These are phyloP conservation scores for Quambalaria eucalypti DNA, from an alignment of 1,284 basidiomycete genomes.

Conservation along the genomic window DNA sequence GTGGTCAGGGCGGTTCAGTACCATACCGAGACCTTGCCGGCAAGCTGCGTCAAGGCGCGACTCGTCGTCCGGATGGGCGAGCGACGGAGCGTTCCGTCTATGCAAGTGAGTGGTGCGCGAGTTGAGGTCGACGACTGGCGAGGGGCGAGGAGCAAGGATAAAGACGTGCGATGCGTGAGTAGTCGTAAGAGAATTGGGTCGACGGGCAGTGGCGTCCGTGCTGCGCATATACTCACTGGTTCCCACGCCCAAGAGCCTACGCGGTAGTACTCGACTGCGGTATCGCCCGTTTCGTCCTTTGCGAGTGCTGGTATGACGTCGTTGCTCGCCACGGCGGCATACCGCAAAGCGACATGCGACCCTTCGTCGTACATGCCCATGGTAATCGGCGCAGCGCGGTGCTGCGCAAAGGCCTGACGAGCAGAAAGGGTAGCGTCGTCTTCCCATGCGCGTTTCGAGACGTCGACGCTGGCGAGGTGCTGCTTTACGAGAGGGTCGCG, in stretches of 20 bases:
- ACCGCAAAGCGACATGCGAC: conserved; percentile 22
- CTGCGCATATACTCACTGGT: not conserved
- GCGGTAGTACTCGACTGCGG: conserved; percentile 70
- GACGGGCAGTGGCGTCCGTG: not conserved
- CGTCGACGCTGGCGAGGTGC: not conserved
- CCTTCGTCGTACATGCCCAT: conserved; percentile 36
- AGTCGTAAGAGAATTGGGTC: conserved; percentile 14
- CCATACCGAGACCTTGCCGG: conserved; percentile 3
- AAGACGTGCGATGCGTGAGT: not conserved
- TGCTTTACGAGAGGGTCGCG: conserved; percentile 54
- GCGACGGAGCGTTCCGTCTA: conserved; percentile 3
- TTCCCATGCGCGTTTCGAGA: not conserved
- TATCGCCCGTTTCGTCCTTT: conserved; percentile 52
- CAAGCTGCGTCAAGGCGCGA: conserved; percentile 3
- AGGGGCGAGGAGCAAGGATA: not conserved
- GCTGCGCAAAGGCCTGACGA: conserved; percentile 11
- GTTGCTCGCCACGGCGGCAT: conserved; percentile 19
- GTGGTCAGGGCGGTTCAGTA: not conserved
- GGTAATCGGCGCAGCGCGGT: conserved; percentile 14
- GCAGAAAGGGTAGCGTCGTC: not conserved
- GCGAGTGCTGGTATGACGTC: conserved; percentile 43
- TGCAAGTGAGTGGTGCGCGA: conserved; percentile 1
- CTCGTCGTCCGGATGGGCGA: not conserved
- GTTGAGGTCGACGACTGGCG: not conserved
- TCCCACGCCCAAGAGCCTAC: conserved; percentile 73